Base-by-base conservation (phyloP, 1,284 basidiomycete genomes). In the Prillingera fragicola region DNA sequence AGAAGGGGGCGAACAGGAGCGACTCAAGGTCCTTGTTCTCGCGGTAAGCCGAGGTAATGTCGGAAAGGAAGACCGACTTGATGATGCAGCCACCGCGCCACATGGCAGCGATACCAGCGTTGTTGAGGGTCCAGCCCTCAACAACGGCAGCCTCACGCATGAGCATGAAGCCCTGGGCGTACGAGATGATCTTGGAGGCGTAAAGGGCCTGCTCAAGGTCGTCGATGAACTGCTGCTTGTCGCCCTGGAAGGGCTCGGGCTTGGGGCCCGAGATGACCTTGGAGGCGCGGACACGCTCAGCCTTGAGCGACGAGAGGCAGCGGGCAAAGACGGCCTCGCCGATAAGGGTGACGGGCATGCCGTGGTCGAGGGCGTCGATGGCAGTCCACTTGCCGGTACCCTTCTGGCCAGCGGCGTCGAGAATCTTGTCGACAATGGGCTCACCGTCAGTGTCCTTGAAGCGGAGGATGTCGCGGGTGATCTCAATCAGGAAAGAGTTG, bases 81-180 rank as follows among this genome's bases (percentile, higher is more conserved):
- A 99, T 98, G 74, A 99, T 99, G 75, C 95, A 98, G 57, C 95
- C 95, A 59, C 95, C 95, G 66, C 94, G 89, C 95, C 95, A 99
- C 90, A 99, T 98, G 59, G 80, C 83, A 38, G 95, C 95, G 69
- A 99, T 97, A 55, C 91, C 91, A 64, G 91, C 85, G 71, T 95
- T 95, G 66, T 73, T 73, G 52, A 75, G 62, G 57, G 65, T 65
- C 73, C 71, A 75, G 75, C 68, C 61, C 87, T 78, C 89, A 79
- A 94, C 91, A 73, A 89, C 87, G 43, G 92, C 94, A 43, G 94
- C 94, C 75, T 97, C 87, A 61, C 95, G 82, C 92, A 98, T 96
- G 64, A 99, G 81, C 84, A 98, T 95, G 79, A 98, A 99, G 60
- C 95, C 95, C 76, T 99, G 95, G 19, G 94, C 89, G 79, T 99